Evolutionary conservation across 495 filamentous ascomycete genomes (phyloP).

Genomic region (Aspergillus affinis): DNA sequence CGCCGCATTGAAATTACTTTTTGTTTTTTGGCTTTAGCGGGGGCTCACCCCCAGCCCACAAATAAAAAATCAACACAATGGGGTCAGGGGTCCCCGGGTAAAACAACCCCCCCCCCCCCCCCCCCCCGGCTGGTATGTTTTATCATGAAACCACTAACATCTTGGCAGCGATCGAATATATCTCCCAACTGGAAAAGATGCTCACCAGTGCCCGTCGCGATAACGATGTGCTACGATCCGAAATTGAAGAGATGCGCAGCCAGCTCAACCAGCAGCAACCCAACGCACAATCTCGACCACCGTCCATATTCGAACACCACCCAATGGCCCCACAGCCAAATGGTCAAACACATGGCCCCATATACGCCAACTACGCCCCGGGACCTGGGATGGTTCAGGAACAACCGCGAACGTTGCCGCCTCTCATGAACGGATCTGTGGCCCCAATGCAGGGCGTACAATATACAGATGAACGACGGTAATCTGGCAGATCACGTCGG

Average conservation of each 20-base stretch:
- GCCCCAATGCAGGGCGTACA: constrained; percentile 60
- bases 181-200: constrained; percentile 37
- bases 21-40: no score
- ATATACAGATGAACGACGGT: constrained; percentile 53
- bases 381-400: constrained; percentile 36
- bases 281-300: constrained; percentile 43
- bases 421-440: constrained; percentile 49
- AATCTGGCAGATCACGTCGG: constrained; percentile 1
- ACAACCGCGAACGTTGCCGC: constrained; percentile 52
- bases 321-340: constrained; percentile 40
- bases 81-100: no score
- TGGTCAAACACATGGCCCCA: constrained; percentile 34
- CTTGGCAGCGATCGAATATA: constrained; percentile 45
- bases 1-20: no score
- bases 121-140: background rate
- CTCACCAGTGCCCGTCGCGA: constrained; percentile 33
- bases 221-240: constrained; percentile 54
- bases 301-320: constrained; percentile 44
- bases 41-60: no score
- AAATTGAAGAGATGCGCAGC: constrained; percentile 47
- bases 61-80: no score
- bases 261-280: constrained; percentile 53
- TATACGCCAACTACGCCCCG: constrained; percentile 35
- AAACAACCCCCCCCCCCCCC: no score
- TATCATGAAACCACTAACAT: constrained; percentile 3